Base-by-base conservation (phyloP, 148 eudicot species). In the Camellia granthamiana region DNA sequence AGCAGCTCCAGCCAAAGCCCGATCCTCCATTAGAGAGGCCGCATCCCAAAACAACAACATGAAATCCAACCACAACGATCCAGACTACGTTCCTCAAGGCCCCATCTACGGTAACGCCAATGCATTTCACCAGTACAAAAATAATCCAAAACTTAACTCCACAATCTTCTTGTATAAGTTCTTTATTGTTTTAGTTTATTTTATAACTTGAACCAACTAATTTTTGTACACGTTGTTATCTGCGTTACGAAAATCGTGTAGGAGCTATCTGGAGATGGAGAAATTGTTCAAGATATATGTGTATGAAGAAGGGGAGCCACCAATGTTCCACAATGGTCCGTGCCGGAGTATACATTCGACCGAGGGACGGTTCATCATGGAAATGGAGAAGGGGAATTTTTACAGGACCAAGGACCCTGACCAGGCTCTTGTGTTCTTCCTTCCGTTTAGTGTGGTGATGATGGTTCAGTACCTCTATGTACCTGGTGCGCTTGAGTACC, bases 221-320 rank as follows among this genome's bases (percentile, higher is more conserved):
- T 23, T 2, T 16, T 64, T 60, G n/a, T 61, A 0, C 68, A 19
- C 30, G 42, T 15, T 41, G 49, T 63, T 41, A 73, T 19, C 38
- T 13, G 0, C 0, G 23, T 38, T 11, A 43, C 30, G 5, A 63
- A 51, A 11, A 51, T 69, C 8, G 4, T 54, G 60, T 56, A 92
- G 96, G 93, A 92, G 96, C 83, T 86, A 90, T 69, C 30, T 81
- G 8, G 93, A 90, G 78, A 92, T 92, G 96, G 91, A 86, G 77
- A 90, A 88, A 41, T 3, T 18, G 68, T 86, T 92, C 83, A 92
- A 88, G 82, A 85, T 92, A 63, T 90, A 86, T 15, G 85, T 86
- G 4, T 92, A 92, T 78, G 83, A 88, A 72, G 93, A 92, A 83
- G 95, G 93, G 6, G 92, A 88, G 69, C 77, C 81, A 14, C 95